Base-by-base conservation (phyloP, 2,329 filamentous ascomycete species). In the Sphaerulina musiva region DNA sequence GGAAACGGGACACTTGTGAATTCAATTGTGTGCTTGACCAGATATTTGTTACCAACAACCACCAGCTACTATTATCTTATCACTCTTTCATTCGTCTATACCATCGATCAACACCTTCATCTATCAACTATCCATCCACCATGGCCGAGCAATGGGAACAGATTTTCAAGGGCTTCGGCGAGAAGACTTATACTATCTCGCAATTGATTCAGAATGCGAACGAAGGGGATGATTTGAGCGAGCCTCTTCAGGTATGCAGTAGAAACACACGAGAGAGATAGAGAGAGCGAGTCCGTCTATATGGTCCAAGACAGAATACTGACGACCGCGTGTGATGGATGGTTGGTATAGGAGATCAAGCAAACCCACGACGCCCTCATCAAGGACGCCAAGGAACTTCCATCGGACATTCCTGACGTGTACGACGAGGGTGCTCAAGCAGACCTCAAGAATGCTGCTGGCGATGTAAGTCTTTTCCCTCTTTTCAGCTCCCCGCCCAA, bases 61-160 rank as follows among this genome's bases (percentile, higher is more conserved):
- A 48, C 12, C 23, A 29, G 11, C 14, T 20, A 20, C 20, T 20
- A 20, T 20, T 20, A 20, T 20, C 20, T 2, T 20, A 48, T 34
- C 36, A 48, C n/a, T 26, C n/a, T 23, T 23, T 34, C 17, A 48
- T 20, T 26, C n/a, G 9, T 7, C 20, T 17, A 12, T 36, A 23
- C 29, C 6, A 46, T 41, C 20, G 20, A 42, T n/a, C 40, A 42
- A 29, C 40, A 29, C 23, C 29, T 44, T 47, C 32, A 42, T 4
- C 31, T 26, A 26, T 26, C 26, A 4, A 9, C 36, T 6, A 32
- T 20, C n/a, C 43, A 36, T 34, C 32, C 42, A 59, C 38, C 12
- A 60, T 60, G 58, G 59, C 57, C 42, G 59, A 61, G 12, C 53
- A 59, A 42, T 61, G 59, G 58, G 61, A 58, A 58, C 51, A 49